Conservation (phyloP, 148 eudicot species). For the Heliamphora exappendiculata region DNA sequence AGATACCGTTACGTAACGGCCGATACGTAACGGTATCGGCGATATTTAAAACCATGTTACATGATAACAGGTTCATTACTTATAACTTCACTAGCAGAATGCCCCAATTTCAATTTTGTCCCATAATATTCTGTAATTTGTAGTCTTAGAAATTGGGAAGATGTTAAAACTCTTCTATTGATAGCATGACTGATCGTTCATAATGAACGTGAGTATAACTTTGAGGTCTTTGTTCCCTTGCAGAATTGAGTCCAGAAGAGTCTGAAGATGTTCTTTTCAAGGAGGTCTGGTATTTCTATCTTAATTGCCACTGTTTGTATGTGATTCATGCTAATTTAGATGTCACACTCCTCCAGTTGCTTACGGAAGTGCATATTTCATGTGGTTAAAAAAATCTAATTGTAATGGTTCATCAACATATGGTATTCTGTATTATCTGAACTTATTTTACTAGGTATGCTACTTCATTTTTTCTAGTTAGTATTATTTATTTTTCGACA, state of each 20-base stretch:
- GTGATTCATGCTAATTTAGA: neutral
- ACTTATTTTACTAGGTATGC: no score
- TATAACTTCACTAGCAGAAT: neutral
- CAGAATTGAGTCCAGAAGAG: slow-evolving; percentile 87
- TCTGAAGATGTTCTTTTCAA: slow-evolving; percentile 96
- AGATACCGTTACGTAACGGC: no score
- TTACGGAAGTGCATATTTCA: neutral
- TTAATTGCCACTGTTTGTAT: neutral
- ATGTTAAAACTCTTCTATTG: neutral
- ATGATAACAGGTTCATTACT: no score
- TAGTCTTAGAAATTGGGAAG: neutral
- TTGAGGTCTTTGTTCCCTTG: slow-evolving; percentile 17
- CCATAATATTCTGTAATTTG: neutral
- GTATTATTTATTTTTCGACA: no score
- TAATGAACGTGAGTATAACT: neutral
- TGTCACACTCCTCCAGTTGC: neutral
- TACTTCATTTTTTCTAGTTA: no score
- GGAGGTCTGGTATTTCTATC: slow-evolving; percentile 49
- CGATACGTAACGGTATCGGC: no score
- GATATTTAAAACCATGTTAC: no score
- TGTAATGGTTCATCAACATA: neutral
- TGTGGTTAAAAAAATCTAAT: neutral
- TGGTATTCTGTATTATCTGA: neutral
- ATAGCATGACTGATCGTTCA: neutral
- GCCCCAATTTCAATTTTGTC: neutral